Evolutionary conservation across 768 basidiomycete species (phyloP).

Genomic region (Panellus pusillus): DNA sequence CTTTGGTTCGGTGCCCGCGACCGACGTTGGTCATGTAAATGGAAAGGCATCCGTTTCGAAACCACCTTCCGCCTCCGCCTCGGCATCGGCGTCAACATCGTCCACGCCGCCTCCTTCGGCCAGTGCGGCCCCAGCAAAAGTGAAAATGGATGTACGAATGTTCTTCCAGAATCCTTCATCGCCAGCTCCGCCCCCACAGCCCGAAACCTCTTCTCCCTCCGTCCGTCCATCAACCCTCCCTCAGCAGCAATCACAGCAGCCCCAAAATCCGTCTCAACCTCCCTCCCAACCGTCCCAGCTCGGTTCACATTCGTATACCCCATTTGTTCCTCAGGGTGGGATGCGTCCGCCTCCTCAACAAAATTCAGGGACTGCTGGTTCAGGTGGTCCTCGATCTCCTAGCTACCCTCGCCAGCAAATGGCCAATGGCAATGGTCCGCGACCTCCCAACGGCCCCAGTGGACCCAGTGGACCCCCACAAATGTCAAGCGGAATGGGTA

Average conservation of each 20-base stretch:
- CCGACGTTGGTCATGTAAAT: slow-evolving; percentile 52
- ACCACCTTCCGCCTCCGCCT: slow-evolving; percentile 33
- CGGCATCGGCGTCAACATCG: slow-evolving; percentile 34
- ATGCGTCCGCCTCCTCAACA: slow-evolving; percentile 46
- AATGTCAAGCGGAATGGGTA: slow-evolving; percentile 56
- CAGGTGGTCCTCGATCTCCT: slow-evolving; percentile 64
- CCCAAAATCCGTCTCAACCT: slow-evolving; percentile 34
- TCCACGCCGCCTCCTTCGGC: slow-evolving; percentile 23
- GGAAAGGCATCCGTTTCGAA: slow-evolving; percentile 57
- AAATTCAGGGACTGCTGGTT: slow-evolving; percentile 46
- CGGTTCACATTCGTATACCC: slow-evolving; percentile 42
- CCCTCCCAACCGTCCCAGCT: slow-evolving; percentile 45
- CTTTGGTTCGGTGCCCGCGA: slow-evolving; percentile 76
- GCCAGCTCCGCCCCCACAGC: slow-evolving; percentile 50
- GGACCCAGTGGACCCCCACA: slow-evolving; percentile 49
- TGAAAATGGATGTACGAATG: slow-evolving; percentile 57
- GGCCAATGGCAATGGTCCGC: slow-evolving; percentile 59
- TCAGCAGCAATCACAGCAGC: slow-evolving; percentile 38
- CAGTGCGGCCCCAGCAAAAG: slow-evolving; percentile 28
- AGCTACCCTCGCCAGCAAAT: slow-evolving; percentile 57
- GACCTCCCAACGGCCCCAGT: slow-evolving; percentile 59
- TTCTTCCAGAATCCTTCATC: slow-evolving; percentile 58
- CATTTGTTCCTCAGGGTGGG: slow-evolving; percentile 47
- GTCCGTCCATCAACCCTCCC: slow-evolving; percentile 54
- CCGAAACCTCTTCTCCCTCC: slow-evolving; percentile 61